Evolutionary conservation across 441 rosid genomes (phyloP), one percentile per base, ranked within the genome.

Genomic region (Gossypium gossypioides): DNA sequence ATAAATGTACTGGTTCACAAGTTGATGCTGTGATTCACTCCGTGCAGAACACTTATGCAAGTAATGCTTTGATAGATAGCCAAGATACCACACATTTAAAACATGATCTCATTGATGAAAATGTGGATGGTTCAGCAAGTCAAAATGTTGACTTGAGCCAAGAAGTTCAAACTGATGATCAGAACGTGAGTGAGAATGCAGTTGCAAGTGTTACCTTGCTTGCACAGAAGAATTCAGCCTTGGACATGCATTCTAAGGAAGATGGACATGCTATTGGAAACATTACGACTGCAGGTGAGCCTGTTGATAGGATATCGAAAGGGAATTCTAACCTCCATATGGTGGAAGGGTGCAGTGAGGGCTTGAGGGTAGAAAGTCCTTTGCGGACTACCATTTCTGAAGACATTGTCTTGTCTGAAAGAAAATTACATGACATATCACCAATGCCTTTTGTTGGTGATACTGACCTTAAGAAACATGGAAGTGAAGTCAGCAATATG

Each of bases 331-430:
- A 82, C 69, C 74, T 66, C 69, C 69, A 73, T 37, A 52, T 57
- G 29, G 77, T 76, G 34, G 86, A 84, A 80, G 79, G 73, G 76
- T 76, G 73, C 68, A 84, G 57, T 25, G 76, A 82, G 74, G 74
- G 56, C 59, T 50, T 56, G 64, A 6, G 75, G 70, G 44, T 59
- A 48, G 56, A 68, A 15, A 25, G 29, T 62, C 62, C 63, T 71
- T n/a, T 63, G 10, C 80, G 72, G 69, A 79, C 72, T 56, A 61
- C 62, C 51, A 64, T 57, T 70, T 62, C 58, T 69, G 79, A 77
- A 71, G 69, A 80, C 67, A 69, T 72, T 29, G 74, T 72, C 44
- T 34, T 76, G 32, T 55, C 66, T 57, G 46, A 52, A 69, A 72
- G 67, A 12, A 72, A 69, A 72, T 27, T 60, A 51, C 73, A 13